These are phyloP conservation scores for Trichomonas tenax DNA, from an alignment of 208 protist species.

Conservation along the genomic window DNA sequence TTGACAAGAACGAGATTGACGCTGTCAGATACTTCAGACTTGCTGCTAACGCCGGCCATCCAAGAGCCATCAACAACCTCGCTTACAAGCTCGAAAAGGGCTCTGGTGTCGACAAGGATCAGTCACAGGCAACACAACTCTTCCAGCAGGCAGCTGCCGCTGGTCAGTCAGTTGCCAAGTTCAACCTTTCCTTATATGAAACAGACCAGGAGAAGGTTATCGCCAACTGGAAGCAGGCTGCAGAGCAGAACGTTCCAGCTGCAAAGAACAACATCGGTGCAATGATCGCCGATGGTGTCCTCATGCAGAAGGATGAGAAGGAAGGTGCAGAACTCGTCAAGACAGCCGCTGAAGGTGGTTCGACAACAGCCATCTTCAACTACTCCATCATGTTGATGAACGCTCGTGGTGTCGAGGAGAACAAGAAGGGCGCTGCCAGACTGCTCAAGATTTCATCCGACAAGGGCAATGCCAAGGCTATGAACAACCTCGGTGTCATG, in stretches of 20 bases:
- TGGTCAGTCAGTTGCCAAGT: not conserved
- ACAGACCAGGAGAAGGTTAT: not conserved
- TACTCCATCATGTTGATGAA: not conserved
- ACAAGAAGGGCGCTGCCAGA: not conserved
- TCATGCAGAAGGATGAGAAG: not conserved
- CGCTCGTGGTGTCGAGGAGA: not conserved
- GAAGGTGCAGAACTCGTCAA: not conserved
- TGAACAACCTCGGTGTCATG: not conserved
- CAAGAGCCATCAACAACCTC: not conserved
- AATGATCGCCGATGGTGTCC: not conserved
- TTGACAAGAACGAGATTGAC: not conserved
- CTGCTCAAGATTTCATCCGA: not conserved
- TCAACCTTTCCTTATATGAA: not conserved
- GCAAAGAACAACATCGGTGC: not conserved
- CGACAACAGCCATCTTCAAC: not conserved
- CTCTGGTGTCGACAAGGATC: not conserved
- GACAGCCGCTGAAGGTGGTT: not conserved
- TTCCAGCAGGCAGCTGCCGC: not conserved
- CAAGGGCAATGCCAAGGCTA: not conserved
- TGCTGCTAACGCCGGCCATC: not conserved
- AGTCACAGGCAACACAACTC: not conserved
- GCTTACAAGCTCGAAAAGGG: not conserved
- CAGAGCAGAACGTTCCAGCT: too few relatives aligned
- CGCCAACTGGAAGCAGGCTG: not conserved
- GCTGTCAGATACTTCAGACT: not conserved